Evolutionary conservation across 148 eudicot species (phyloP).

Genomic region (Arbutus unedo): DNA sequence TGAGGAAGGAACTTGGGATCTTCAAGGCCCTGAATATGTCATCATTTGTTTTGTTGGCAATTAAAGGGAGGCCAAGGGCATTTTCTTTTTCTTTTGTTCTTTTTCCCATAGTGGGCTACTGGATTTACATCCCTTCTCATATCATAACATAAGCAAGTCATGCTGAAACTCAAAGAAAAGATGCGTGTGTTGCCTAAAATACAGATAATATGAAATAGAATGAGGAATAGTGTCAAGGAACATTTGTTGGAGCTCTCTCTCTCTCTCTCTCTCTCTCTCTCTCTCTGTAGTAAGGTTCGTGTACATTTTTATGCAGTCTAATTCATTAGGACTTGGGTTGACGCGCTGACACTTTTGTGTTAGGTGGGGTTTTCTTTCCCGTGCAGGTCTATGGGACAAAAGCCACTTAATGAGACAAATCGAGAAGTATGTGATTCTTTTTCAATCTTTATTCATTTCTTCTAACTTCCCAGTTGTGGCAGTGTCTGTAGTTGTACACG

Average conservation of each 20-base stretch:
- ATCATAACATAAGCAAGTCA: not conserved
- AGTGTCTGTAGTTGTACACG: not conserved
- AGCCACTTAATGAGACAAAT: conserved; percentile 98
- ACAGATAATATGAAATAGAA: not conserved
- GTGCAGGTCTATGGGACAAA: conserved; percentile 98
- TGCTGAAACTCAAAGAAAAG: not conserved
- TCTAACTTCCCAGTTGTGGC: not conserved
- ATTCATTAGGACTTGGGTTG: conserved; percentile 14
- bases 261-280: not conserved
- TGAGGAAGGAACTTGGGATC: not conserved
- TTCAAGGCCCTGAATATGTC: conserved; percentile 2
- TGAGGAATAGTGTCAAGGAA: not conserved
- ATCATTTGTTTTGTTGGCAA: not conserved
- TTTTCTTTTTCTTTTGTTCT: not conserved
- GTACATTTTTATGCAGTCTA: not conserved
- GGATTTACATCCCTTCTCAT: not conserved
- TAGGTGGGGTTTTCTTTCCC: conserved; percentile 98
- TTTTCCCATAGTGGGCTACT: not conserved
- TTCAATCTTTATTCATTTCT: conserved; percentile 4
- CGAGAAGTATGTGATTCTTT: conserved; percentile 63
- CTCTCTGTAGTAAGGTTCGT: not conserved
- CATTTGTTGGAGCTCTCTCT: not conserved
- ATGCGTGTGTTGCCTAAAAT: not conserved
- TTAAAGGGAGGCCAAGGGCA: not conserved
- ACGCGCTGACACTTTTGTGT: conserved; percentile 17